Evolutionary conservation across 2,329 filamentous ascomycete species (phyloP).

Genomic region (Diaporthe citriasiana): DNA sequence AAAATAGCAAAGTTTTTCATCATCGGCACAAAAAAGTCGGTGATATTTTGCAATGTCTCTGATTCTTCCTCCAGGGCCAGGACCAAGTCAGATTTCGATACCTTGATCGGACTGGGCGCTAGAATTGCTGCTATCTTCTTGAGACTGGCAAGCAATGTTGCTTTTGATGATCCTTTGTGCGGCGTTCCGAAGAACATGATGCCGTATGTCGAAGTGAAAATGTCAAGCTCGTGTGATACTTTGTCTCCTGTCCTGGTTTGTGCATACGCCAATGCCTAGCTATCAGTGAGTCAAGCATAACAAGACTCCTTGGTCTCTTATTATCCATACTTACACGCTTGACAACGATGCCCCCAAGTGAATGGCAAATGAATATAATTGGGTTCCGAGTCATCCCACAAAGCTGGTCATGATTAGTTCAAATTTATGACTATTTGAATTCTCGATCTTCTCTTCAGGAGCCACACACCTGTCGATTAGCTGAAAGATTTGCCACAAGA

Average conservation of each 20-base stretch:
- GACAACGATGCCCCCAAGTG: background rate
- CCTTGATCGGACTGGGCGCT: background rate
- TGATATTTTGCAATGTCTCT: background rate
- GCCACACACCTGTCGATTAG: background rate
- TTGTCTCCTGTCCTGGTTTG: background rate
- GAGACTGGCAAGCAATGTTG: background rate
- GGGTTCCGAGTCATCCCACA: background rate
- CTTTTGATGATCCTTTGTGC: background rate
- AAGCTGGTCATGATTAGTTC: background rate
- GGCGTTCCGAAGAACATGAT: conserved; percentile 4
- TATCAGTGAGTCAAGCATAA: background rate
- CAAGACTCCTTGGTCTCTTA: background rate
- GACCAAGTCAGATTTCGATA: background rate
- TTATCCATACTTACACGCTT: background rate
- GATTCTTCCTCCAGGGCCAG: background rate
- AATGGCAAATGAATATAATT: background rate
- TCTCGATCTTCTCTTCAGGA: no score
- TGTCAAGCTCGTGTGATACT: background rate
- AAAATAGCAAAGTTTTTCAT: background rate
- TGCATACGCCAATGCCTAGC: background rate
- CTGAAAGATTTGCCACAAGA: background rate
- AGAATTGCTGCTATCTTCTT: background rate
- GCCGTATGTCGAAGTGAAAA: background rate
- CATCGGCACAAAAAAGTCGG: background rate
- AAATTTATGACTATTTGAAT: no score